Evolutionary conservation across 83 land plant species (phyloP).

Genomic region (Picea mariana): DNA sequence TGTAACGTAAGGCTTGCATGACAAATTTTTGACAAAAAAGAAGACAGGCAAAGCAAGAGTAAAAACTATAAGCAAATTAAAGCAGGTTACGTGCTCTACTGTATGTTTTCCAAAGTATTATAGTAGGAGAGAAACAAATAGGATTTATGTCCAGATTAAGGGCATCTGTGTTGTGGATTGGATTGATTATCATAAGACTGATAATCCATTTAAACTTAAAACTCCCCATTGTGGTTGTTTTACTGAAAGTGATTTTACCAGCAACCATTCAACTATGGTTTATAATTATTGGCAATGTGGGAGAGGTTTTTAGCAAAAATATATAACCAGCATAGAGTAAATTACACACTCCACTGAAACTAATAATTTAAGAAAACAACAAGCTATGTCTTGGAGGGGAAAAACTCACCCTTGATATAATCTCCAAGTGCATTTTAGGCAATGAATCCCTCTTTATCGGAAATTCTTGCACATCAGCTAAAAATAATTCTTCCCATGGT

Average conservation of each 20-base stretch:
- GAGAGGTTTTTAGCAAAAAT: background rate
- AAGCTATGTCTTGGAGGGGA: background rate
- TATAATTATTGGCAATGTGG: background rate
- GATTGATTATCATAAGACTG: background rate
- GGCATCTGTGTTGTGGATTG: background rate
- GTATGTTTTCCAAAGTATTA: background rate
- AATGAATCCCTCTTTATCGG: conserved; percentile 42
- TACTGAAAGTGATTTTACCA: background rate
- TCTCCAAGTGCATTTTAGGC: conserved; percentile 39
- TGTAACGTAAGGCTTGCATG: background rate
- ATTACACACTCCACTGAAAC: background rate
- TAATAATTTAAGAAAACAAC: background rate
- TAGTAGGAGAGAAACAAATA: background rate
- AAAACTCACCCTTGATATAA: conserved; percentile 40
- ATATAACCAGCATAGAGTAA: background rate
- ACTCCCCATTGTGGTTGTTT: background rate
- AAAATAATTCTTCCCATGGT: conserved; percentile 80
- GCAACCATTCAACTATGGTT: background rate
- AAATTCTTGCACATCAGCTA: conserved; percentile 58
- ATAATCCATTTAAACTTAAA: background rate
- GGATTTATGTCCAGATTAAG: background rate
- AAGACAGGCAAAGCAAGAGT: background rate
- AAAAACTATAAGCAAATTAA: background rate
- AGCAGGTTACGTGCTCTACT: background rate
- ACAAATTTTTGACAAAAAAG: background rate